phyloP scores from a whole-genome alignment of 1,284 basidiomycete genomes.

The Uromyces viciae-fabae region DNA sequence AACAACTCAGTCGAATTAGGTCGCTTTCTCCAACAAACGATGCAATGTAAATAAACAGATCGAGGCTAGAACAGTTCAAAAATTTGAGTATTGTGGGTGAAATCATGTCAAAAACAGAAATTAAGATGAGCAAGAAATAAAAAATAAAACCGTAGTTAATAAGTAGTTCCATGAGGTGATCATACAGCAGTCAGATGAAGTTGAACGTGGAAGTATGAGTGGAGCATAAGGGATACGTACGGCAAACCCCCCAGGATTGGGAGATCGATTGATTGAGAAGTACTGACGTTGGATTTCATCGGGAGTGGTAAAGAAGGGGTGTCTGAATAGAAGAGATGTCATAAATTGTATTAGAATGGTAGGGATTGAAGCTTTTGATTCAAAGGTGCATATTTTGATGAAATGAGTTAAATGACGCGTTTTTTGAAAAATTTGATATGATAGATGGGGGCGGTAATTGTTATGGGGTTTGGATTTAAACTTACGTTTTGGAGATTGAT shows the following conservation, averaged over 20 bases:
- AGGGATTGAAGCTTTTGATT: background rate
- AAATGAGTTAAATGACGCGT: background rate
- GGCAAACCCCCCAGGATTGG: slow-evolving; percentile 14
- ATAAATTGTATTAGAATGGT: background rate
- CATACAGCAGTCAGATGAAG: background rate
- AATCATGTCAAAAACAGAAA: background rate
- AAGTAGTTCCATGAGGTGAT: too few relatives aligned
- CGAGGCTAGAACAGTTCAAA: background rate
- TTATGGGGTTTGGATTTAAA: background rate
- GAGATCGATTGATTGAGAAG: background rate
- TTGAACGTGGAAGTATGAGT: background rate
- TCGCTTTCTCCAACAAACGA: slow-evolving; percentile 24
- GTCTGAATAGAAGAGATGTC: background rate
- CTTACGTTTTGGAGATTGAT: background rate
- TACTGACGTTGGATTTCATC: background rate
- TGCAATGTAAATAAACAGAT: slow-evolving; percentile 25
- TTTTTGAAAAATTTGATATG: background rate
- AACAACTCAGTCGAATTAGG: slow-evolving; percentile 28
- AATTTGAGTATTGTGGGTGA: background rate
- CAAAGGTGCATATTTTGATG: background rate
- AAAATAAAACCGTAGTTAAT: background rate
- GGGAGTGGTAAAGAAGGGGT: slow-evolving; percentile 12
- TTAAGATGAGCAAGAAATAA: background rate
- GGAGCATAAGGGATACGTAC: background rate
- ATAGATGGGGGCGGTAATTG: background rate